Conservation (phyloP, 768 basidiomycete species). For the Crepidotus variabilis region DNA sequence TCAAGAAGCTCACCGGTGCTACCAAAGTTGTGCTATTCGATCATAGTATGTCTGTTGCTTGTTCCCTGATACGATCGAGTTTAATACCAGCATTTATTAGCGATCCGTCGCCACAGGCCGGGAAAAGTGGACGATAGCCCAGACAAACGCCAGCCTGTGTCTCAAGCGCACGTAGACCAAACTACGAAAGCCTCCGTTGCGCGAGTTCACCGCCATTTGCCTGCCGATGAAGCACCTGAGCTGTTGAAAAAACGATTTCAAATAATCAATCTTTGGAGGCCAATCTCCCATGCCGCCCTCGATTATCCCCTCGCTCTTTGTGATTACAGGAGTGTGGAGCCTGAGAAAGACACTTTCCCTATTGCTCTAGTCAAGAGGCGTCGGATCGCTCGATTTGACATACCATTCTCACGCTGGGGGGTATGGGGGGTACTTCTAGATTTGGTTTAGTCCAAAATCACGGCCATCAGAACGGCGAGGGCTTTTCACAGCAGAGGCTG, state of each 20-base stretch:
- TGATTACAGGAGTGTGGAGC: slow-evolving; percentile 44
- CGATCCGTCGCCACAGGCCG: slow-evolving; percentile 41
- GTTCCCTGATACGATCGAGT: background rate
- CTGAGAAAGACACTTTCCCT: slow-evolving; percentile 37
- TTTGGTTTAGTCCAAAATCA: too few species aligned
- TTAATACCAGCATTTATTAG: slow-evolving; percentile 17
- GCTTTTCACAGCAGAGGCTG: too few species aligned
- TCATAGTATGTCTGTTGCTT: slow-evolving; percentile 44
- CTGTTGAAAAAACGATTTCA: slow-evolving; percentile 48
- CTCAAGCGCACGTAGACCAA: slow-evolving; percentile 50
- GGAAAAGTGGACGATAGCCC: slow-evolving; percentile 30
- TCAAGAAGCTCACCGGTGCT: slow-evolving; percentile 60
- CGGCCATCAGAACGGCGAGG: too few species aligned
- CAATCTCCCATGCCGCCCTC: slow-evolving; percentile 41
- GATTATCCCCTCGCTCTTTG: slow-evolving; percentile 53
- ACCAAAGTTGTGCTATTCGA: slow-evolving; percentile 55
- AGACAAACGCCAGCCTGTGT: slow-evolving; percentile 41
- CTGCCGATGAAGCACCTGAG: slow-evolving; percentile 36
- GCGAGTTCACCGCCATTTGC: slow-evolving; percentile 49
- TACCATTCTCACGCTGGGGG: too few species aligned
- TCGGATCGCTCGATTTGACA: too few species aligned
- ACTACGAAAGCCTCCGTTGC: slow-evolving; percentile 39
- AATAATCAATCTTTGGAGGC: slow-evolving; percentile 61
- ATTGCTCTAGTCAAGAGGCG: slow-evolving; percentile 41
- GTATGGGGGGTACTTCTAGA: too few species aligned